A percentile compares a stretch with the other conserved stretches of the same genome.
These are phyloP conservation scores for Selaginella tamariscina DNA, from an alignment of 75 land plant genomes.

Conservation along the genomic window DNA sequence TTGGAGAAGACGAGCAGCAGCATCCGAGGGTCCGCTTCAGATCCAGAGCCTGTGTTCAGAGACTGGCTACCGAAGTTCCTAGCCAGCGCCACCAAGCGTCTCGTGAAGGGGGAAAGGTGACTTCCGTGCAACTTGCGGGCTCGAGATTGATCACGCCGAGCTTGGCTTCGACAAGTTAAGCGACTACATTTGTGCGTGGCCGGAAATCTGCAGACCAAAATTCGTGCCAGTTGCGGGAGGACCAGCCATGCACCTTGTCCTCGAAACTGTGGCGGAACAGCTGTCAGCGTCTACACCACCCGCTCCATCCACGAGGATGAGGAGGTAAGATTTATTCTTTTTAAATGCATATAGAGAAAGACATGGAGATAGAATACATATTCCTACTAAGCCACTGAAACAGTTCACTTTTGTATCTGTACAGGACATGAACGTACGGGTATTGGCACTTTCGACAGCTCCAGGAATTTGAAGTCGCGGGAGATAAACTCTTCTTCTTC, in stretches of 20 bases:
- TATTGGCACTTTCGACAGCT: neutral
- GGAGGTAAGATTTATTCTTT: too few relatives aligned
- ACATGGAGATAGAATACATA: neutral
- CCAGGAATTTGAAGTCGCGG: neutral
- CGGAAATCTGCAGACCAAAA: constrained; percentile 48
- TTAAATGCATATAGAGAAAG: neutral
- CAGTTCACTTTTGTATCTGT: too few relatives aligned
- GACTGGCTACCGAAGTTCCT: constrained; percentile 51
- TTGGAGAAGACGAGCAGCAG: too few relatives aligned
- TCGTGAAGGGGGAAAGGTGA: constrained; percentile 46
- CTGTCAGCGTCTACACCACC: constrained; percentile 1
- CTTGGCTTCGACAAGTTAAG: constrained; percentile 56
- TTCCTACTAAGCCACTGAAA: constrained; percentile 21
- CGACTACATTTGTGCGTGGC: constrained; percentile 44
- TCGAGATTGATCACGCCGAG: constrained; percentile 51
- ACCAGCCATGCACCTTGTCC: constrained; percentile 54
- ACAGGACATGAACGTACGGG: constrained; percentile 12
- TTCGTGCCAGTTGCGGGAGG: constrained; percentile 46
- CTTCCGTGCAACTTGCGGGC: constrained; percentile 54
- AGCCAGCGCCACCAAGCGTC: constrained; percentile 25
- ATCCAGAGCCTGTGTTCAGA: too few relatives aligned
- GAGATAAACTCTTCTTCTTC: too few relatives aligned
- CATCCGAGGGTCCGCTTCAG: too few relatives aligned
- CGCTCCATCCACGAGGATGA: too few relatives aligned
- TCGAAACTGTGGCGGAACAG: constrained; percentile 20